Conservation (phyloP, 805 yeast species). For the Candida insectorum region DNA sequence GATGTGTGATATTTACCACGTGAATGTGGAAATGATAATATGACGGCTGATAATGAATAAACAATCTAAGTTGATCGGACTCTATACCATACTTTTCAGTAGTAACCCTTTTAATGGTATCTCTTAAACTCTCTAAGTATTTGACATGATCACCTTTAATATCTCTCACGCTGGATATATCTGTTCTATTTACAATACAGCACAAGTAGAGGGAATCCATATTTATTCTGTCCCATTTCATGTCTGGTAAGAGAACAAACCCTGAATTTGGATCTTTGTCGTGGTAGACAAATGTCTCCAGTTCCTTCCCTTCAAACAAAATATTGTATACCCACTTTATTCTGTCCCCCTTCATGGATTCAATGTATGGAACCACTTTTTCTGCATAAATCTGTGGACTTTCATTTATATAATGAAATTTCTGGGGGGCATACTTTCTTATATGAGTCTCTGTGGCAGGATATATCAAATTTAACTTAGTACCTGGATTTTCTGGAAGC, state of each 20-base stretch:
- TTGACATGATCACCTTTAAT: slow-evolving; percentile 54
- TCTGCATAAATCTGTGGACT: slow-evolving; percentile 71
- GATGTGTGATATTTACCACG: slow-evolving; percentile 69
- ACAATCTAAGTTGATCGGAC: slow-evolving; percentile 63
- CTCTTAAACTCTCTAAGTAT: slow-evolving; percentile 50
- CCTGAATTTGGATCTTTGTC: slow-evolving; percentile 55
- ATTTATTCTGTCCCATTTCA: slow-evolving; percentile 89
- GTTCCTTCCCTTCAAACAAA: slow-evolving; percentile 74
- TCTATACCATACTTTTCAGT: slow-evolving; percentile 35
- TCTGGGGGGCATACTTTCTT: slow-evolving; percentile 64
- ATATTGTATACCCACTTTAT: slow-evolving; percentile 90
- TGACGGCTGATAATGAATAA: slow-evolving; percentile 92
- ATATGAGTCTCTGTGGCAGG: slow-evolving; percentile 91
- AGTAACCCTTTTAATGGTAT: slow-evolving; percentile 46
- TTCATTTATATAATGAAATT: slow-evolving; percentile 63
- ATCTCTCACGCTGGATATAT: slow-evolving; percentile 74
- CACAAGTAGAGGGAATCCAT: slow-evolving; percentile 72
- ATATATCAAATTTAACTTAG: slow-evolving; percentile 72
- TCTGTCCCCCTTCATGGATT: slow-evolving; percentile 70
- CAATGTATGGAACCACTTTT: slow-evolving; percentile 71
- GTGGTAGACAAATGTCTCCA: slow-evolving; percentile 72
- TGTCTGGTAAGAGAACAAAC: slow-evolving; percentile 82
- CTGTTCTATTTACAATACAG: slow-evolving; percentile 67
- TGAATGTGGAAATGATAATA: slow-evolving; percentile 95
- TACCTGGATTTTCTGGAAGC: slow-evolving; percentile 49